Evolutionary conservation across 1,284 basidiomycete genomes (phyloP), one percentile per base, ranked within the genome.

Genomic region (Lentinula novae-zelandiae): DNA sequence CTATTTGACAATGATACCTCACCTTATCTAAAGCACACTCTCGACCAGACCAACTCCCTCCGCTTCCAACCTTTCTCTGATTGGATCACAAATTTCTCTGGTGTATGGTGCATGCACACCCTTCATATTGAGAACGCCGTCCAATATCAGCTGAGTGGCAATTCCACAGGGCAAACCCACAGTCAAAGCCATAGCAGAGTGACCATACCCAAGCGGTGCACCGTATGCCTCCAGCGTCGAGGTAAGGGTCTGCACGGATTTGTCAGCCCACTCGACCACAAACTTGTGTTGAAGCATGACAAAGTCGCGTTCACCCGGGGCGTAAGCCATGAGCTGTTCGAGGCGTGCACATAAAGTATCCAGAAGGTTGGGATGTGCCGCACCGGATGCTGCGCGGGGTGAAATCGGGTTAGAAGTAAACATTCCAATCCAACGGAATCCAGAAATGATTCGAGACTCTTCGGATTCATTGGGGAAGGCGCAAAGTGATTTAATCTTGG

Each of bases 261-360:
- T 95, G 71, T 96, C 92, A 42, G 83, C 80, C 84, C 90, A 92
- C 72, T 94, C 85, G 52, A 97, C 88, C 68, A 92, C 78, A 72
- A 98, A 97, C 78, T 96, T 96, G 85, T 99, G 96, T 78, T 98
- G 96, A 58, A 99, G 86, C 86, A 98, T 93, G 67, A 99, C 93
- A 67, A 98, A 86, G 75, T 99, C 96, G 20, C 95, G 89, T 78
- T 98, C 96, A 64, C 93, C 93, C 53, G 83, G 78, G 65, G 88
- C 90, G 78, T 98, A 98, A 73, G 88, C 85, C 90, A 97, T 98
- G 74, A 97, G 85, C 66, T 81, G 83, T 81, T 99, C 96, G 57
- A 99, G 85, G 36, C 84, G 89, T 2, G 87, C 93, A 72, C 96
- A 97, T 65, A 99, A 89, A 20, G 97, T 96, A 78, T 98, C 95